phyloP scores from a whole-genome alignment of 106 monocot species.

The Triglochin maritima region DNA sequence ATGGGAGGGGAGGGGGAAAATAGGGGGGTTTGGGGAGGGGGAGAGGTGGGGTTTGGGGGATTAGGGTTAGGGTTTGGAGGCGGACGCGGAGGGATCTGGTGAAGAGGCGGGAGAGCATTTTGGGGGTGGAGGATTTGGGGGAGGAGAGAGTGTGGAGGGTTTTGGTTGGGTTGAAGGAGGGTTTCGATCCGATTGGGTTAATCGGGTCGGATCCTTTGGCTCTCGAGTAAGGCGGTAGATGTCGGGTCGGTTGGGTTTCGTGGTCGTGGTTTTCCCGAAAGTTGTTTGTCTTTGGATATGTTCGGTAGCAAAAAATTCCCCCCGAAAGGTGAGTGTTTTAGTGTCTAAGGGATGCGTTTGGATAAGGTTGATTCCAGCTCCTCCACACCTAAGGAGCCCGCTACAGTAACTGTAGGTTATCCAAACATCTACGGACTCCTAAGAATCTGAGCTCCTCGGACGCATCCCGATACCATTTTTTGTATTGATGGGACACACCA shows the following conservation, averaged over 20 bases:
- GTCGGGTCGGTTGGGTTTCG: no score
- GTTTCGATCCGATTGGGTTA: background rate
- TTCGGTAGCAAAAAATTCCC: background rate
- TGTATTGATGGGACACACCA: no score
- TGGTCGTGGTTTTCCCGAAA: no score
- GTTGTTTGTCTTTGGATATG: background rate
- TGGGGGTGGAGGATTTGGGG: background rate
- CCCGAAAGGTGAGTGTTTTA: no score
- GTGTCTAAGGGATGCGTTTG: no score
- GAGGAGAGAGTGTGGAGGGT: background rate
- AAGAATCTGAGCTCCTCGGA: no score
- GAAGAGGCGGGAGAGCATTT: conserved; percentile 14
- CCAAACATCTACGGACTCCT: no score
- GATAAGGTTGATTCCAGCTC: no score
- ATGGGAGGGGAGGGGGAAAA: background rate
- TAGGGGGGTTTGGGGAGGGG: background rate
- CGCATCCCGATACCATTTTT: no score
- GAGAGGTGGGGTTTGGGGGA: background rate
- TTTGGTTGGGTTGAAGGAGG: background rate
- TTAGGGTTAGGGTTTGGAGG: conserved; percentile 1
- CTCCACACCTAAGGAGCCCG: no score
- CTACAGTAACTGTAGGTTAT: no score
- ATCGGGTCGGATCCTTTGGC: background rate
- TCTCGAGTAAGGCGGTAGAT: no score
- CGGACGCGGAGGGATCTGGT: conserved; percentile 4